Percentiles rank a stretch among this genome's conserved stretches.
Conservation (phyloP, 31 red algal genomes). For the Odonthalia washingtoniensis region DNA sequence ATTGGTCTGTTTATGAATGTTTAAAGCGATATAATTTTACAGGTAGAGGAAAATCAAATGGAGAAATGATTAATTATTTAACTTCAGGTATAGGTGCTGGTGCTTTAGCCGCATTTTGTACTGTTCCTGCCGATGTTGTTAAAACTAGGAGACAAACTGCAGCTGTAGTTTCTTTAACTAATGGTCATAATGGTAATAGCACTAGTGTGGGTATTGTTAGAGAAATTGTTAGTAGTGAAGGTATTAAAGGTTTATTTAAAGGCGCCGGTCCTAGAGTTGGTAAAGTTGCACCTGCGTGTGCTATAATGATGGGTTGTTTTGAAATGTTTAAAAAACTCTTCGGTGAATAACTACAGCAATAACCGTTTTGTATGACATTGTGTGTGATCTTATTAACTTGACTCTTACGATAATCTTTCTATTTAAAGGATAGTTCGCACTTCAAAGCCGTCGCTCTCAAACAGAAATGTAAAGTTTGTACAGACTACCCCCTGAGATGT, state of each 20-base stretch:
- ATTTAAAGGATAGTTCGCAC: too few species aligned
- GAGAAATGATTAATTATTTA: conserved; percentile 49
- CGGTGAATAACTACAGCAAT: too few species aligned
- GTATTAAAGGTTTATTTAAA: conserved; percentile 74
- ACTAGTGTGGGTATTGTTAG: conserved; percentile 46
- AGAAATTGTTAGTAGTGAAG: conserved; percentile 71
- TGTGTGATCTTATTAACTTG: too few species aligned
- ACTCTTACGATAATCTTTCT: too few species aligned
- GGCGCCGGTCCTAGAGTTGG: conserved; percentile 84
- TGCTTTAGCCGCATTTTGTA: conserved; percentile 79
- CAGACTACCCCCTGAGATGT: too few species aligned
- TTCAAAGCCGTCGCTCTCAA: too few species aligned
- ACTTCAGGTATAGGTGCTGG: conserved; percentile 80
- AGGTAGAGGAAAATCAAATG: too few species aligned
- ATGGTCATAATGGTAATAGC: neutral
- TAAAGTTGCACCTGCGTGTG: conserved; percentile 93
- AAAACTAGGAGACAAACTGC: conserved; percentile 90
- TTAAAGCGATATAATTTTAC: conserved; percentile 50
- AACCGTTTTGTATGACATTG: too few species aligned
- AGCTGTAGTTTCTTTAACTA: neutral
- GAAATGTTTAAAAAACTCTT: conserved; percentile 64
- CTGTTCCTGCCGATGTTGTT: conserved; percentile 94
- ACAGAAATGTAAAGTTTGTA: too few species aligned
- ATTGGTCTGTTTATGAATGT: conserved; percentile 93
- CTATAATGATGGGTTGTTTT: conserved; percentile 96